These are phyloP conservation scores for Backusella sp. DNA, from an alignment of 192 early-diverging fungal species.

Conservation along the genomic window DNA sequence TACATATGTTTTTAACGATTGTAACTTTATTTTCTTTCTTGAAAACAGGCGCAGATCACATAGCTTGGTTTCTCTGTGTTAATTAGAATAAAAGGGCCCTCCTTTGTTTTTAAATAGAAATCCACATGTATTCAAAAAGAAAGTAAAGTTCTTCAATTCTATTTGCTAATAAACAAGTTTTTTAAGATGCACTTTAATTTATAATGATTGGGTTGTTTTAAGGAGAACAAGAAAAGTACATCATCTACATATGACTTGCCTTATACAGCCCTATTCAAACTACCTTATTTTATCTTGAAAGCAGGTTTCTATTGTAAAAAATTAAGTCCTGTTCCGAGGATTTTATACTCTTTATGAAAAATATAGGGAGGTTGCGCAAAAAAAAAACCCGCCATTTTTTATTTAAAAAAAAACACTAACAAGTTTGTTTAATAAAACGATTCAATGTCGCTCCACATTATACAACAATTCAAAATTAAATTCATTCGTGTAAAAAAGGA, in stretches of 20 bases:
- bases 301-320: background rate
- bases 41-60: background rate
- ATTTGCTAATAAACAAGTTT: slow-evolving; percentile 2
- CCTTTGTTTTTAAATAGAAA: background rate
- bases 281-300: background rate
- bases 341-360: background rate
- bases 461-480: background rate
- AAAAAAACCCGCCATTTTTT: background rate
- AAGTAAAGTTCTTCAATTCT: background rate
- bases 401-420: background rate
- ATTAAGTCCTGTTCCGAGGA: background rate
- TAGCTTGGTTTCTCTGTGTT: background rate
- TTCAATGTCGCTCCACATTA: background rate
- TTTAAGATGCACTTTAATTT: background rate
- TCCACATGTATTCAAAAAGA: background rate
- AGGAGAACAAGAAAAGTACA: background rate
- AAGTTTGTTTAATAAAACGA: background rate
- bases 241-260: background rate
- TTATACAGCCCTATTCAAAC: background rate
- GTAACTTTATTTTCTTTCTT: background rate
- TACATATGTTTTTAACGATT: background rate
- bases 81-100: background rate
- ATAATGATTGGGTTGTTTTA: background rate
- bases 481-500: background rate
- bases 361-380: background rate